Evolutionary conservation across 495 filamentous ascomycete species (phyloP), one percentile per base, ranked within the genome.

Genomic region (Alectoria sarmentosa): DNA sequence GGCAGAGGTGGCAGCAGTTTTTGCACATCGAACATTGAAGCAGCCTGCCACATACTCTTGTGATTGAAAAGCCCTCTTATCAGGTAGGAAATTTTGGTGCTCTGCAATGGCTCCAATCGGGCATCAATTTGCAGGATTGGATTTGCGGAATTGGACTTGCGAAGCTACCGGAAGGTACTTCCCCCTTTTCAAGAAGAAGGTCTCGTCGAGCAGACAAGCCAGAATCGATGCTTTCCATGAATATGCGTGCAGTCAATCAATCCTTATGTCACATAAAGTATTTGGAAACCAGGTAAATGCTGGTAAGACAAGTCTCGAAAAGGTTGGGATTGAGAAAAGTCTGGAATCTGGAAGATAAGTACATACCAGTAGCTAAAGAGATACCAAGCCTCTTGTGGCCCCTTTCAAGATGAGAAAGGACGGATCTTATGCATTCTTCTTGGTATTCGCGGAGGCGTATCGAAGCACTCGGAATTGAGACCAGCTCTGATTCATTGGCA

Each of bases 361-460:
- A 34, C 52, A 7, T 34, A 21, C 52, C 94, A 8, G 94, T 98
- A 14, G 94, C 94, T 55, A 99, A 72, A 0, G 94, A 98, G 8
- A 99, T 80, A 0, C 91, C 95, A 11, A 98, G 75, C 14, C 94
- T 84, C 66, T 87, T 89, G 69, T 93, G 84, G 5, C 94, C 95
- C 34, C 85, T 72, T 9, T 84, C 73, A 4, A 98, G 69, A 61
- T 91, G 82, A 3, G 79, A 73, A 19, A 98, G 76, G 14, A 99
- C 89, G 1, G 92, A 83, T 69, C 92, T 85, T 63, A 99, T 96
- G 73, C 91, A 91, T 78, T 92, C 90, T 77, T 93, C 88, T 69
- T 93, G 90, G 69, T 93, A 92, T 63, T 86, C 74, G 60, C 90
- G 87, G 42, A 94, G 82, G 58, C 77, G 79, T 54, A 91, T 79